These are phyloP conservation scores for Fusarium sp. DNA, from an alignment of 2,329 filamentous ascomycete genomes.

Conservation along the genomic window DNA sequence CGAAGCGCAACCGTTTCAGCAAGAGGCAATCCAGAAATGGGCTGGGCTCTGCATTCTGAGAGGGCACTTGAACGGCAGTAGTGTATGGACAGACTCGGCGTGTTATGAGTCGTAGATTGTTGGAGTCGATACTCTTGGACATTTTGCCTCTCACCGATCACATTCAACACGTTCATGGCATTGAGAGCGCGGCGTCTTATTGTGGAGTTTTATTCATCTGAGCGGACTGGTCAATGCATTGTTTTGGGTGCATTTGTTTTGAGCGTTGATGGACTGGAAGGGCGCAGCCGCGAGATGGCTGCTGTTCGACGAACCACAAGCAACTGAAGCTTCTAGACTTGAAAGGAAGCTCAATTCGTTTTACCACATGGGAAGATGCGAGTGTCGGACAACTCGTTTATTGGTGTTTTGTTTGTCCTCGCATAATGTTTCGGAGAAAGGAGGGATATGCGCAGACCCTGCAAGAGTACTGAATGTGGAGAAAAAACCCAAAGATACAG, in stretches of 20 bases:
- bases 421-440: neutral
- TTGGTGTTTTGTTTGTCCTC: slow-evolving; percentile 9
- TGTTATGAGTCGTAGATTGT: slow-evolving; percentile 24
- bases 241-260: slow-evolving; percentile 46
- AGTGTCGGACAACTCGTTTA: slow-evolving; percentile 5
- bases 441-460: neutral
- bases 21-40: slow-evolving; percentile 95
- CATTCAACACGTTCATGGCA: slow-evolving; percentile 51
- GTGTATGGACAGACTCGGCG: slow-evolving; percentile 27
- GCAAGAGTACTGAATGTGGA: slow-evolving; percentile 1
- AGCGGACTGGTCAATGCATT: slow-evolving; percentile 45
- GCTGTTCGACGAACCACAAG: slow-evolving; percentile 13
- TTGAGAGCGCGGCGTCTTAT: slow-evolving; percentile 55
- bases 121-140: slow-evolving; percentile 35
- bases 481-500: slow-evolving; percentile 3
- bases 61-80: slow-evolving; percentile 14
- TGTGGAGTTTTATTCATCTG: slow-evolving; percentile 50
- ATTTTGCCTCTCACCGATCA: slow-evolving; percentile 45
- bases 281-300: slow-evolving; percentile 6
- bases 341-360: slow-evolving; percentile 4
- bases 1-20: slow-evolving; percentile 81
- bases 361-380: slow-evolving; percentile 1
- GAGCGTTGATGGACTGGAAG: slow-evolving; percentile 35
- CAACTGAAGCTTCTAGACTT: slow-evolving; percentile 21
- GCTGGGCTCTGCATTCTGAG: slow-evolving; percentile 87